Evolutionary conservation across 495 filamentous ascomycete genomes (phyloP).

Genomic region (Lichina pygmaea): DNA sequence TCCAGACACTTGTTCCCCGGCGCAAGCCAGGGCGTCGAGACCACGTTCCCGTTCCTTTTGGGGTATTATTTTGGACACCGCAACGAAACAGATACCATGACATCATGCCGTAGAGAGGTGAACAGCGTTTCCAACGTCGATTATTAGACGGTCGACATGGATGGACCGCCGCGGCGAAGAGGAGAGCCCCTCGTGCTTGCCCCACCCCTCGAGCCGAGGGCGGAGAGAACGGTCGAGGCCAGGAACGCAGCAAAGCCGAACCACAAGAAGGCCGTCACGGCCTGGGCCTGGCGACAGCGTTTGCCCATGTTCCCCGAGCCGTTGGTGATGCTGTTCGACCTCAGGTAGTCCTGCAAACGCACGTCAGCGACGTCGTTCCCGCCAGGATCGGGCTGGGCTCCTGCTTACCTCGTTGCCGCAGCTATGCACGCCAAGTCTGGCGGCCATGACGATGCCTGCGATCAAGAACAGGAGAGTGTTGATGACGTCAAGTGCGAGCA

Average conservation of each 20-base stretch:
- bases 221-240: slow-evolving; percentile 23
- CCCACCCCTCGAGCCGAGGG: slow-evolving; percentile 15
- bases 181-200: slow-evolving; percentile 19
- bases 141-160: slow-evolving; percentile 38
- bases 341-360: slow-evolving; percentile 22
- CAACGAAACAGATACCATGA: no score
- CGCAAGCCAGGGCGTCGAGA: no score
- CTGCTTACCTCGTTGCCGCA: slow-evolving; percentile 33
- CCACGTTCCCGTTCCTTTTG: no score
- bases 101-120: no score
- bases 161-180: slow-evolving; percentile 20
- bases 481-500: slow-evolving; percentile 27
- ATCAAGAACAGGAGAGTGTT: slow-evolving; percentile 40
- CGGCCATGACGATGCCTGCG: slow-evolving; percentile 35
- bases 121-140: no score
- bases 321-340: slow-evolving; percentile 29
- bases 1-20: no score
- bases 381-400: neutral
- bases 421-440: slow-evolving; percentile 27
- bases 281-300: slow-evolving; percentile 44
- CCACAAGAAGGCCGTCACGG: slow-evolving; percentile 41
- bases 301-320: slow-evolving; percentile 23
- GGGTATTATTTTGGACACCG: no score
- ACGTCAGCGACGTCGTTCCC: neutral
- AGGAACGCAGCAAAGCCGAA: slow-evolving; percentile 37